These are phyloP conservation scores for Aspergillus texensis DNA, from an alignment of 2,329 filamentous ascomycete genomes.

Conservation along the genomic window DNA sequence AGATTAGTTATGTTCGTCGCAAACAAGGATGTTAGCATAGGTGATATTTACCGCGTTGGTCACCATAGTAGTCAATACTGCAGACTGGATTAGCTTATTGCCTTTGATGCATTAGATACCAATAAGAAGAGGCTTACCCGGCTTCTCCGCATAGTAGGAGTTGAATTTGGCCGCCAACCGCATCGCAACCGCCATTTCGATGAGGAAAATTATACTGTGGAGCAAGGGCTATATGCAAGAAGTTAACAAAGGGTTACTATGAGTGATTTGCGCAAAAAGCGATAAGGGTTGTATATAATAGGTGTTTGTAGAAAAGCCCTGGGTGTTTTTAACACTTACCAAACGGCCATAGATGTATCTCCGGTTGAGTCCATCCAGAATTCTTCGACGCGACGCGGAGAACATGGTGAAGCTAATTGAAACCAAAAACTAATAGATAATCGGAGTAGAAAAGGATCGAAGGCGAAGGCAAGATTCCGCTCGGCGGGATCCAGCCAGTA, in stretches of 20 bases:
- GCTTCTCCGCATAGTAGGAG: conserved; percentile 87
- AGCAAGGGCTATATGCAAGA: conserved; percentile 71
- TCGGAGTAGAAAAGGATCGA: conserved; percentile 23
- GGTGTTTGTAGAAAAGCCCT: background rate
- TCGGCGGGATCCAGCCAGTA: conserved; percentile 32
- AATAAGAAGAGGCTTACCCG: conserved; percentile 58
- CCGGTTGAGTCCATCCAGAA: conserved; percentile 49
- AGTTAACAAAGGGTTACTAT: background rate
- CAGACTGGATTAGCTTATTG: conserved; percentile 22
- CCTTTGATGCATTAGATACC: background rate
- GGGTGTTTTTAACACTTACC: conserved; percentile 32
- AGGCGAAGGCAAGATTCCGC: conserved; percentile 28
- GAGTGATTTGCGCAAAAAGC: conserved; percentile 12
- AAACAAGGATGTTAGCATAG: background rate
- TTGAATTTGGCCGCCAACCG: conserved; percentile 87
- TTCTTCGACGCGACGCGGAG: conserved; percentile 41
- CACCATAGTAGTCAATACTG: conserved; percentile 97
- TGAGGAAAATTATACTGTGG: conserved; percentile 79
- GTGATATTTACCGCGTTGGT: conserved; percentile 76
- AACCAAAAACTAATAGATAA: conserved; percentile 19
- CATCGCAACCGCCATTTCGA: conserved; percentile 85
- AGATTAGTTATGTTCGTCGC: conserved; percentile 12
- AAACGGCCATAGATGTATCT: conserved; percentile 52
- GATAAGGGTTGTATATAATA: background rate
- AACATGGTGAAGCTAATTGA: conserved; percentile 41